Evolutionary conservation across 306 rosid species (phyloP).

Genomic region (Trifolium pratense): DNA sequence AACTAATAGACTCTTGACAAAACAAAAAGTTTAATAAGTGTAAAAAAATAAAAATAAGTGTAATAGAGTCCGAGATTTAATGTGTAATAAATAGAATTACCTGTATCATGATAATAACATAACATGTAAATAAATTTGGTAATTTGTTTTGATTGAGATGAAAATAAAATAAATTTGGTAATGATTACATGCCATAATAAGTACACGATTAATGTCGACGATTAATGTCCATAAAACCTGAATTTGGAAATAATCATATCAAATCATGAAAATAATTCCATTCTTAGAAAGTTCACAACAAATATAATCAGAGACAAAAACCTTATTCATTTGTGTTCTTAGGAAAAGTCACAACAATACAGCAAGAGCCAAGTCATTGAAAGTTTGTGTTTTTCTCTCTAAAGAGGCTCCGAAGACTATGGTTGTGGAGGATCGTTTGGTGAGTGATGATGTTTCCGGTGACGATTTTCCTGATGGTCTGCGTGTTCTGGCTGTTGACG

Average conservation of each 20-base stretch:
- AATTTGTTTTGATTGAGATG: too few relatives aligned
- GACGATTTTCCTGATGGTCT: slow-evolving; percentile 80
- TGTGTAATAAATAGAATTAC: too few relatives aligned
- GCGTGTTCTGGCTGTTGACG: slow-evolving; percentile 91
- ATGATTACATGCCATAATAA: neutral
- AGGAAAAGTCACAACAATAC: neutral
- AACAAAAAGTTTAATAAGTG: too few relatives aligned
- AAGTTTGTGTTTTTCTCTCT: neutral
- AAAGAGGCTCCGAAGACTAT: neutral
- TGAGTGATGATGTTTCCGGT: slow-evolving; percentile 25
- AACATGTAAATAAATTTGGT: too few relatives aligned
- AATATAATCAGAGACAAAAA: neutral
- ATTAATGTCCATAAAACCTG: neutral
- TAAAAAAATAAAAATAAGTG: too few relatives aligned
- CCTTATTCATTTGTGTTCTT: neutral
- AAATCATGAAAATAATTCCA: neutral
- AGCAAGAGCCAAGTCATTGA: neutral
- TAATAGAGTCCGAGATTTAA: too few relatives aligned
- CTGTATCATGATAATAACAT: too few relatives aligned
- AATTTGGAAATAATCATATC: neutral
- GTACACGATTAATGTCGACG: neutral
- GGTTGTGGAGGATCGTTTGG: slow-evolving; percentile 52
- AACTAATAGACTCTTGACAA: too few relatives aligned
- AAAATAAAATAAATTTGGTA: too few relatives aligned
- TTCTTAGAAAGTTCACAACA: neutral